Conservation (phyloP, 129 eudicot species). For the Lactuca sativa region DNA sequence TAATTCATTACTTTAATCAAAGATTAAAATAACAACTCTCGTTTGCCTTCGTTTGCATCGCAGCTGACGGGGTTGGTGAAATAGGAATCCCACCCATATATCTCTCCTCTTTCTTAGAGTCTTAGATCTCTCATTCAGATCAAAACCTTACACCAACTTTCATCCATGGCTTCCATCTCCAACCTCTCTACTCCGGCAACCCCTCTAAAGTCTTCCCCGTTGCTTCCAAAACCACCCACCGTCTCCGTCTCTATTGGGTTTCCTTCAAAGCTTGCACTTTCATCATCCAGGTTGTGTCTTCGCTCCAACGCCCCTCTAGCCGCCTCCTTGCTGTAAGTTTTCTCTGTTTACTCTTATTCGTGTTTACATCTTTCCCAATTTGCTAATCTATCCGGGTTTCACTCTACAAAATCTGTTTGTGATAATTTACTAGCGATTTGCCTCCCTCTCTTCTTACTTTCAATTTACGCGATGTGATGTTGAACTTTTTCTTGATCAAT, state of each 20-base stretch:
- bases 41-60: constrained; percentile 25
- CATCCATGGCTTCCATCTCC: constrained; percentile 63
- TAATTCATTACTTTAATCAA: constrained; percentile 18
- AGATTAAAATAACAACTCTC: constrained; percentile 10
- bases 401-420: not conserved
- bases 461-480: not conserved
- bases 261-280: constrained; percentile 23
- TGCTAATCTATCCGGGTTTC: not conserved
- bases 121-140: constrained; percentile 27
- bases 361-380: not conserved
- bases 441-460: not conserved
- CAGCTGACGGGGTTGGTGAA: constrained; percentile 43
- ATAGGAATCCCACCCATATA: constrained; percentile 19
- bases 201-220: constrained; percentile 23
- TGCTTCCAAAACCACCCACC: constrained; percentile 28
- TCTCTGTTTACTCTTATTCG: not conserved
- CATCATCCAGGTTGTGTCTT: constrained; percentile 37
- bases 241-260: constrained; percentile 20
- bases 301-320: constrained; percentile 33
- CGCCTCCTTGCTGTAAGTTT: constrained; percentile 39
- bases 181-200: constrained; percentile 50
- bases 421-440: not conserved
- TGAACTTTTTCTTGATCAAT: constrained; percentile 9
- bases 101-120: not conserved
- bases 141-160: constrained; percentile 22